Percentiles rank a stretch among this genome's conserved stretches.
phyloP scores from a whole-genome alignment of 2,329 filamentous ascomycete genomes.

The Paradendryphiella salina region DNA sequence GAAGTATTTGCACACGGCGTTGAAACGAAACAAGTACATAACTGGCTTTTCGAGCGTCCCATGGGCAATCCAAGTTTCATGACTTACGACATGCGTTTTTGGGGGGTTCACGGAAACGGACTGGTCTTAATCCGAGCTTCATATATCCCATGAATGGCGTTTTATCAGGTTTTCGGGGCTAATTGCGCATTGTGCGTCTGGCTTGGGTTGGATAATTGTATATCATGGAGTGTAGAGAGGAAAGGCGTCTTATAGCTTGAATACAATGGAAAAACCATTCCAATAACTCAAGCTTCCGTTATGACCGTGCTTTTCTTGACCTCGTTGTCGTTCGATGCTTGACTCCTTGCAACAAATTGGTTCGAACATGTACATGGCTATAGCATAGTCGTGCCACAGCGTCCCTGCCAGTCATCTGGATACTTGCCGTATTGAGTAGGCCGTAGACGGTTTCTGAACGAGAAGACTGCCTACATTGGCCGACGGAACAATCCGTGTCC shows the following conservation, averaged over 20 bases:
- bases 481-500: no score
- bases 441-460: no score
- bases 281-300: neutral
- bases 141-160: conserved; percentile 12
- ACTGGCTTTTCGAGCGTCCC: conserved; percentile 30
- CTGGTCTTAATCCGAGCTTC: neutral
- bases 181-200: neutral
- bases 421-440: no score
- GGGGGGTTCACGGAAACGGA: conserved; percentile 3
- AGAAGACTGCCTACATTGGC: no score
- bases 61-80: conserved; percentile 28
- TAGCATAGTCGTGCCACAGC: no score
- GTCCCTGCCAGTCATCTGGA: no score
- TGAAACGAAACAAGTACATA: conserved; percentile 12
- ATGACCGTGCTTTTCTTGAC: no score
- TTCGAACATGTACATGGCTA: no score
- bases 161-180: neutral
- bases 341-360: no score
- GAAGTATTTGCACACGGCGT: conserved; percentile 35
- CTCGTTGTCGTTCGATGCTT: no score
- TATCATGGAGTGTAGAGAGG: neutral
- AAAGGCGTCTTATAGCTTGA: conserved; percentile 1
- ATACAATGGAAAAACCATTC: conserved; percentile 9
- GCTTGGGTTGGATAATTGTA: neutral
- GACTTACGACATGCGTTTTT: conserved; percentile 15